Conservation (phyloP, 768 basidiomycete genomes). For the Symmetrospora coprosmae region DNA sequence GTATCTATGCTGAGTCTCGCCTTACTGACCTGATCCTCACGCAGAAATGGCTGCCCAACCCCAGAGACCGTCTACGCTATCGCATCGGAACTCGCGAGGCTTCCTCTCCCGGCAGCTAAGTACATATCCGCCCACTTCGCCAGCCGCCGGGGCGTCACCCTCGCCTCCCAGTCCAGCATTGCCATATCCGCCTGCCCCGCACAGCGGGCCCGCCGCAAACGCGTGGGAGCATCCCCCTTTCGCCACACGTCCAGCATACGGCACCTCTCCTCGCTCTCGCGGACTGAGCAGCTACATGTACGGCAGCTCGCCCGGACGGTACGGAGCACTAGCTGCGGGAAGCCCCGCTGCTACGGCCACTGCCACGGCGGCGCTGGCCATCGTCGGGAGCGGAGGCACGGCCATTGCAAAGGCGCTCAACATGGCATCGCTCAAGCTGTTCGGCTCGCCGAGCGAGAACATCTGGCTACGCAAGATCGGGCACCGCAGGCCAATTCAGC, state of each 20-base stretch:
- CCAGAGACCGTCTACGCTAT: conserved; percentile 34
- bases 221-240: conserved; percentile 24
- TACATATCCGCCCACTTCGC: conserved; percentile 33
- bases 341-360: neutral
- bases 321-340: neutral
- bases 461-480: conserved; percentile 28
- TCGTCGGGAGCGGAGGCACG: conserved; percentile 31
- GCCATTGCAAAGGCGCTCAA: conserved; percentile 39
- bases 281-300: conserved; percentile 23
- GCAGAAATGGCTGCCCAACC: conserved; percentile 40
- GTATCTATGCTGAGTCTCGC: neutral
- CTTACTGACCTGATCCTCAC: neutral
- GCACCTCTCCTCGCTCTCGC: conserved; percentile 29
- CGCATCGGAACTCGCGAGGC: conserved; percentile 34
- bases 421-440: conserved; percentile 38
- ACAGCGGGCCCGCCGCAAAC: conserved; percentile 38
- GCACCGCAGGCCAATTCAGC: conserved; percentile 25
- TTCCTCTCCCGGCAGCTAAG: conserved; percentile 27
- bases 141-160: conserved; percentile 20
- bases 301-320: conserved; percentile 32
- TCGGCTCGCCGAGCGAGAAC: conserved; percentile 35
- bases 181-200: conserved; percentile 27
- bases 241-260: conserved; percentile 29
- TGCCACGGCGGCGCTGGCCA: conserved; percentile 34
- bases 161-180: conserved; percentile 35